A percentile compares a stretch with the other conserved stretches of the same genome.
These are phyloP conservation scores for Mycena rebaudengoi DNA, from an alignment of 768 basidiomycete genomes.

Conservation along the genomic window DNA sequence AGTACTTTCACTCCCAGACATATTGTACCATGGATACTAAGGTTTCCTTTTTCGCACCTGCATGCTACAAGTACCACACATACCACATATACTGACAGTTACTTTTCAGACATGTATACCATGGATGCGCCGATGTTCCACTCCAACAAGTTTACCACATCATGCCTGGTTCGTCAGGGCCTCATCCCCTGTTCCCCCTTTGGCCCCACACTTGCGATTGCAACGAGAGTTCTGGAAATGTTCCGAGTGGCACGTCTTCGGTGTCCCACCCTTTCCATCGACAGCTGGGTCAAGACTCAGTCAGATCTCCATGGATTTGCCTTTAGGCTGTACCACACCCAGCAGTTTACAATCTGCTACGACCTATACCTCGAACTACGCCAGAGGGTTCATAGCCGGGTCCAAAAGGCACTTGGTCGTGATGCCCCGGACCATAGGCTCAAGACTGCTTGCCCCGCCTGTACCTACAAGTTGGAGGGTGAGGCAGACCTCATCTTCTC, in stretches of 20 bases:
- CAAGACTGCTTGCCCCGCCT: conserved; percentile 34
- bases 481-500: conserved; percentile 18
- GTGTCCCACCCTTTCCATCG: too few species aligned
- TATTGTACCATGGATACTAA: too few species aligned
- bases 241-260: too few species aligned
- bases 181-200: not conserved
- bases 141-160: not conserved
- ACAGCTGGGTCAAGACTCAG: too few species aligned
- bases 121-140: not conserved
- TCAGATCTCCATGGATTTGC: too few species aligned
- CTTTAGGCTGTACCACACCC: too few species aligned
- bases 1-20: too few species aligned
- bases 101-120: not conserved
- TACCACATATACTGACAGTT: too few species aligned
- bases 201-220: not conserved
- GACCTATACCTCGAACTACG: not conserved
- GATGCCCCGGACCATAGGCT: conserved; percentile 32
- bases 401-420: conserved; percentile 16
- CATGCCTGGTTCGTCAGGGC: not conserved
- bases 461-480: conserved; percentile 32
- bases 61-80: too few species aligned
- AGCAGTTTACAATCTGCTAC: not conserved
- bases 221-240: not conserved
- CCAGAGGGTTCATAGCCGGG: not conserved
- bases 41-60: too few species aligned